phyloP scores from a whole-genome alignment of 495 filamentous ascomycete species.

The Penicillium turbatum region DNA sequence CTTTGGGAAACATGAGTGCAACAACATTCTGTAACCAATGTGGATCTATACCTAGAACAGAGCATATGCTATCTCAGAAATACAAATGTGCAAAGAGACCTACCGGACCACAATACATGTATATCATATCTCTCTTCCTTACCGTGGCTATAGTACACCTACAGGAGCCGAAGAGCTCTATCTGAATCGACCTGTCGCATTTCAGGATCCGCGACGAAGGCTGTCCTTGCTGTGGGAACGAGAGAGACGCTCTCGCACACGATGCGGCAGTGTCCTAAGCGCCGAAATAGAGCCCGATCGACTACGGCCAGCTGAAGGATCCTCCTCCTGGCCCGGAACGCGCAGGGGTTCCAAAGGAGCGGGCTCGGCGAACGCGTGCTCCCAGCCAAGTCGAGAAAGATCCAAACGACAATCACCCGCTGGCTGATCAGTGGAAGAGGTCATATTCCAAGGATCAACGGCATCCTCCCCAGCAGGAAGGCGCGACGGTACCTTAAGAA shows the following conservation, averaged over 20 bases:
- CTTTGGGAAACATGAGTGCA: not conserved
- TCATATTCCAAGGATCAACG: not conserved
- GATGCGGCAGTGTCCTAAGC: not conserved
- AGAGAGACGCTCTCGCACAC: not conserved
- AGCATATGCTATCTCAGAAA: too few species aligned
- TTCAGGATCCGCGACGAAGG: not conserved
- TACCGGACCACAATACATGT: too few species aligned
- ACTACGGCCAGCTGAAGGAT: not conserved
- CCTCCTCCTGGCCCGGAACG: too few species aligned
- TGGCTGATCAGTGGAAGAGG: too few species aligned
- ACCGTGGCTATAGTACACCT: too few species aligned
- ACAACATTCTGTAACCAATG: not conserved
- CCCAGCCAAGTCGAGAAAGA: not conserved
- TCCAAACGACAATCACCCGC: not conserved
- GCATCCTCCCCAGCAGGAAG: not conserved
- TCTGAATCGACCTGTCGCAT: too few species aligned
- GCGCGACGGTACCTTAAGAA: not conserved
- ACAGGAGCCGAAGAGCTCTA: too few species aligned
- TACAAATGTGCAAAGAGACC: too few species aligned
- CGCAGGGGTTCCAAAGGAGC: not conserved
- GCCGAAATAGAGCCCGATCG: not conserved
- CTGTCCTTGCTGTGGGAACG: not conserved
- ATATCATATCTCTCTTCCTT: too few species aligned
- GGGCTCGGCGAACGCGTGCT: too few species aligned
- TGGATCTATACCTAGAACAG: not conserved